Evolutionary conservation across 2,329 filamentous ascomycete genomes (phyloP), one percentile per base, ranked within the genome.

Genomic region (Diaporthe australafricana): DNA sequence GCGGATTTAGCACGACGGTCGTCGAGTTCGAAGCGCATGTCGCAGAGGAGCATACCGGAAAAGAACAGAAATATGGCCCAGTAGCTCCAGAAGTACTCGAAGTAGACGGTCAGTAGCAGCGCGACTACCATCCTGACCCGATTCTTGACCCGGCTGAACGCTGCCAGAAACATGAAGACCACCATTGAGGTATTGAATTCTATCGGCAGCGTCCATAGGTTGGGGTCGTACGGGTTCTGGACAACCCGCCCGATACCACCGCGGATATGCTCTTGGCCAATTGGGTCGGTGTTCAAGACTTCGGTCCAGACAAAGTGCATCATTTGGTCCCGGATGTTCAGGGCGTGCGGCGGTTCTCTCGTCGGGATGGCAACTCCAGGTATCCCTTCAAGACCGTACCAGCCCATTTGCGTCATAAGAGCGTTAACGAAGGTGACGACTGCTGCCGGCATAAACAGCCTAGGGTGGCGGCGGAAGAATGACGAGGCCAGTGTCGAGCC

Each of bases 131-230:
- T 73, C 12, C 79, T 71, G 25, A 76, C 72, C 8, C 75, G 68
- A 5, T 70, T 60, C 25, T 74, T 73, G 17, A 75, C 74, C 17
- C 76, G 74, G n/a, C 76, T 75, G 11, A 82, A 77, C 2, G 79
- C 80, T 2, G 81, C 75, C 27, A 82, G 74, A 62, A 78, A 74
- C 45, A 79, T 73, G 62, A 82, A 83, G 9, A 83, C 62, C 14
- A 81, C 74, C n/a, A 83, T 70, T 7, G 81, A 82, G 74, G 78
- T 76, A 60, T 77, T 77, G 70, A 82, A 82, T 75, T 83, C 81
- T 40, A 82, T 76, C 0, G 81, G 81, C 38, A 83, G 74, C 1
- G 81, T 83, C 81, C 81, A 83, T 20, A 81, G 70, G 45, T 80
- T 80, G 17, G 77, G 72, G 73, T 81, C 80, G 72, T 82, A 83